Evolutionary conservation across 2,329 filamentous ascomycete species (phyloP).

Genomic region (Trichoderma sp.): DNA sequence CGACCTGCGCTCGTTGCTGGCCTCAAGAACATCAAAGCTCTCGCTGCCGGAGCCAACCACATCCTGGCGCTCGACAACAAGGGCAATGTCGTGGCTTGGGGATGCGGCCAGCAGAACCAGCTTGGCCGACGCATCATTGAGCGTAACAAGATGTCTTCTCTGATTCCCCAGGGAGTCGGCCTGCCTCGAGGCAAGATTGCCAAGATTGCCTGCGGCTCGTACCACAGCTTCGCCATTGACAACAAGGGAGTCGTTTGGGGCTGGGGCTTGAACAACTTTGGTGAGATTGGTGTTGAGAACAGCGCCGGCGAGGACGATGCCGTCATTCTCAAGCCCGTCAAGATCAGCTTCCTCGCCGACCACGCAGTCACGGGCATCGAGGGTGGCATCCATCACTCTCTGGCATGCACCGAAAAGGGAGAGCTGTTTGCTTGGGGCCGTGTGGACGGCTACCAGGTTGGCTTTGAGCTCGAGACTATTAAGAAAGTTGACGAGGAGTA

Average conservation of each 20-base stretch:
- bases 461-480: conserved; percentile 53
- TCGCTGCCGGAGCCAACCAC: conserved; percentile 69
- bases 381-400: conserved; percentile 72
- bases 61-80: conserved; percentile 64
- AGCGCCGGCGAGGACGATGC: conserved; percentile 54
- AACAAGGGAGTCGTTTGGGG: conserved; percentile 67
- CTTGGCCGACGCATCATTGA: conserved; percentile 58
- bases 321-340: conserved; percentile 67
- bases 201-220: conserved; percentile 62
- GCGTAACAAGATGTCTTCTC: conserved; percentile 59
- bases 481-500: conserved; percentile 45
- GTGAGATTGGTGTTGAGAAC: conserved; percentile 66
- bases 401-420: conserved; percentile 56
- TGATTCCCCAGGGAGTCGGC: conserved; percentile 58
- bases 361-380: conserved; percentile 65
- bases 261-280: conserved; percentile 87
- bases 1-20: conserved; percentile 55
- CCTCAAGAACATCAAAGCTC: conserved; percentile 62
- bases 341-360: conserved; percentile 61
- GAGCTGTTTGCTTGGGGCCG: conserved; percentile 60
- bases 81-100: conserved; percentile 67
- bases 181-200: conserved; percentile 56
- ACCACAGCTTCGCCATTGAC: conserved; percentile 79
- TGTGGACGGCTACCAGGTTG: conserved; percentile 51
- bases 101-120: conserved; percentile 65